Evolutionary conservation across 2,329 filamentous ascomycete species (phyloP).

Genomic region (Colletotrichum melonis): DNA sequence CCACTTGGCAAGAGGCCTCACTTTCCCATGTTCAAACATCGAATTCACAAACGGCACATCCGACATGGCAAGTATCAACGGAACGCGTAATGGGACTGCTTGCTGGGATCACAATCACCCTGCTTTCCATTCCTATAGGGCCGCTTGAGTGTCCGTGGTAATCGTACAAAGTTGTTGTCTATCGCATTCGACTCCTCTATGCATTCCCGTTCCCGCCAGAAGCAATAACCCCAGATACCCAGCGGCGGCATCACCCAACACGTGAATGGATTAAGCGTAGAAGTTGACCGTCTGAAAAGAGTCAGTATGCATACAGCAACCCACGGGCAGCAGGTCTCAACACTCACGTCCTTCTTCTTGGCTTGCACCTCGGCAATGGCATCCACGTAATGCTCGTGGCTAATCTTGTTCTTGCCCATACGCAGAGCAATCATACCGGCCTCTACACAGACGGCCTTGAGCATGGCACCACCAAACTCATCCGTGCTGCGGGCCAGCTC

Average conservation of each 20-base stretch:
- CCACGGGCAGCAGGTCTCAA: not conserved
- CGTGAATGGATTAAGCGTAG: constrained; percentile 55
- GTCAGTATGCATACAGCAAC: constrained; percentile 39
- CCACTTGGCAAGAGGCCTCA: constrained; percentile 34
- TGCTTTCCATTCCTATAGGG: constrained; percentile 35
- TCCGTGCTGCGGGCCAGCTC: constrained; percentile 97
- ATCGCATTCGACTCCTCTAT: constrained; percentile 36
- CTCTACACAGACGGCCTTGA: constrained; percentile 99
- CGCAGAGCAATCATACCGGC: constrained; percentile 98
- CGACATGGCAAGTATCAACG: not conserved
- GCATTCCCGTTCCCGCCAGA: constrained; percentile 31
- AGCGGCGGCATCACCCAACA: constrained; percentile 22
- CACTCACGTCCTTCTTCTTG: constrained; percentile 89
- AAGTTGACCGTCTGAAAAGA: constrained; percentile 65
- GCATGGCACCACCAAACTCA: constrained; percentile 96
- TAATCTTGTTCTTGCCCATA: constrained; percentile 95
- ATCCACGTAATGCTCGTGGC: constrained; percentile 98
- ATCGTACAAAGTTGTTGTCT: constrained; percentile 37
- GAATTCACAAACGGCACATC: not conserved
- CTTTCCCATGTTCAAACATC: not conserved
- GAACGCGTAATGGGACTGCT: not conserved
- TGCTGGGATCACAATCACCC: constrained; percentile 16
- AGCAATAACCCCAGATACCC: constrained; percentile 28
- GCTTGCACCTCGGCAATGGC: constrained; percentile 96
- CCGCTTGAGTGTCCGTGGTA: constrained; percentile 34